A percentile compares a stretch with the other conserved stretches of the same genome.
These are phyloP conservation scores for Brassica napus DNA, from an alignment of 345 rosid genomes.

Conservation along the genomic window DNA sequence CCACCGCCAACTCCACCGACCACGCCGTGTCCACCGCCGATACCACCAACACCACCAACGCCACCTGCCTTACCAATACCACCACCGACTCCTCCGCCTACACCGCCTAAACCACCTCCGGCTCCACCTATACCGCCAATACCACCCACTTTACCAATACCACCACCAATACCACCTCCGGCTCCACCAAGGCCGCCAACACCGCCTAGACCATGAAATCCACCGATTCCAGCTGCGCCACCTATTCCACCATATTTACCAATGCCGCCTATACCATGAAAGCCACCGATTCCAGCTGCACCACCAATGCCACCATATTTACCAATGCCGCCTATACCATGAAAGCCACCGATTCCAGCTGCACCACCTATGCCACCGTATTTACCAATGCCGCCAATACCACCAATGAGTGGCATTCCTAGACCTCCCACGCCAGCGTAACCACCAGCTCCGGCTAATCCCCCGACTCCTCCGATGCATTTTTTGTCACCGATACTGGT, in stretches of 20 bases:
- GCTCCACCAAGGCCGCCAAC: background rate
- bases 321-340: slow-evolving; percentile 37
- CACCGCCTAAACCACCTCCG: slow-evolving; percentile 32
- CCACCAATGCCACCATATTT: slow-evolving; percentile 34
- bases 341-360: slow-evolving; percentile 43
- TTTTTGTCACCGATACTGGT: slow-evolving; percentile 54
- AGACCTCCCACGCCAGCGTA: slow-evolving; percentile 55
- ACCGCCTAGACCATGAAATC: background rate
- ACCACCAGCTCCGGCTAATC: slow-evolving; percentile 73
- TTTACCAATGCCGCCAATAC: slow-evolving; percentile 67
- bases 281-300: slow-evolving; percentile 18
- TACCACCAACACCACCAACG: slow-evolving; percentile 35
- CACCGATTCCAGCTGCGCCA: slow-evolving; percentile 22
- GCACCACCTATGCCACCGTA: slow-evolving; percentile 51
- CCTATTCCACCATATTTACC: slow-evolving; percentile 37
- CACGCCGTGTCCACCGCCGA: slow-evolving; percentile 34
- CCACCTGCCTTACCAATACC: slow-evolving; percentile 44
- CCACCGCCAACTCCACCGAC: slow-evolving; percentile 21
- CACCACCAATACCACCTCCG: background rate
- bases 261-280: slow-evolving; percentile 24
- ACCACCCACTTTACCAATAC: background rate
- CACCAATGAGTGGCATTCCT: slow-evolving; percentile 59
- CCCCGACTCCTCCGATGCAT: slow-evolving; percentile 61
- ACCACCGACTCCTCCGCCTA: slow-evolving; percentile 34
- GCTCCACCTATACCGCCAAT: slow-evolving; percentile 33